Percentiles rank a stretch among this genome's conserved stretches.
Conservation (phyloP, 2,329 filamentous ascomycete species). For the Falciphora oryzae region DNA sequence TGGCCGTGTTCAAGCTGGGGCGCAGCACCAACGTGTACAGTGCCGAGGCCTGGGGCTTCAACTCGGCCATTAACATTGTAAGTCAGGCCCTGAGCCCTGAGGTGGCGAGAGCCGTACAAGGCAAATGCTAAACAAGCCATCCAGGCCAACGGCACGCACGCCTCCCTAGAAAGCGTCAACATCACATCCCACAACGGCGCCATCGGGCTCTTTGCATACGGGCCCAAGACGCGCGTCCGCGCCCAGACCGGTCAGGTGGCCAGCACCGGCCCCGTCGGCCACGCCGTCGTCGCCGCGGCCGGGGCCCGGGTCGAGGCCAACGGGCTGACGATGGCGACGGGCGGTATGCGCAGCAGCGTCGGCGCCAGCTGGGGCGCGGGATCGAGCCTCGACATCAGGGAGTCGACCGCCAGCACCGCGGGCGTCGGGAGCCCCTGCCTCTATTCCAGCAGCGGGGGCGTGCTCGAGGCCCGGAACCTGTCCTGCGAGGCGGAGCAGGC, state of each 20-base stretch:
- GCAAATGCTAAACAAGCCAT: background rate
- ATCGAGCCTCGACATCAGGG: background rate
- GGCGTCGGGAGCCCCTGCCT: constrained; percentile 7
- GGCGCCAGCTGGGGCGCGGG: background rate
- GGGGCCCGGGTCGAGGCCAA: background rate
- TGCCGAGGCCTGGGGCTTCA: constrained; percentile 7
- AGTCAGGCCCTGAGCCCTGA: background rate
- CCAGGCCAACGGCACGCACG: background rate
- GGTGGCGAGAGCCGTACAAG: background rate
- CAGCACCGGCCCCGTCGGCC: constrained; percentile 2
- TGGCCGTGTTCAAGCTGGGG: constrained; percentile 2
- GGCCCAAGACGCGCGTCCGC: background rate
- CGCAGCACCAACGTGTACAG: background rate
- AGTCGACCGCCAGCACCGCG: background rate
- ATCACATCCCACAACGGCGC: constrained; percentile 4
- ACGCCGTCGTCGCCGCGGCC: constrained; percentile 4
- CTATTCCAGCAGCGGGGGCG: background rate
- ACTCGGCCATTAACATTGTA: constrained; percentile 7
- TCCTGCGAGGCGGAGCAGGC: background rate
- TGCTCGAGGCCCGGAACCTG: background rate
- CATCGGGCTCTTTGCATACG: constrained; percentile 4
- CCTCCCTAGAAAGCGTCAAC: background rate
- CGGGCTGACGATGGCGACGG: background rate
- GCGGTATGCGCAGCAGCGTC: constrained; percentile 3
- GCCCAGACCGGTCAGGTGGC: background rate